Percentiles rank a stretch among this genome's conserved stretches.
Conservation (phyloP, 2,329 filamentous ascomycete species). For the Coleophoma cylindrospora region DNA sequence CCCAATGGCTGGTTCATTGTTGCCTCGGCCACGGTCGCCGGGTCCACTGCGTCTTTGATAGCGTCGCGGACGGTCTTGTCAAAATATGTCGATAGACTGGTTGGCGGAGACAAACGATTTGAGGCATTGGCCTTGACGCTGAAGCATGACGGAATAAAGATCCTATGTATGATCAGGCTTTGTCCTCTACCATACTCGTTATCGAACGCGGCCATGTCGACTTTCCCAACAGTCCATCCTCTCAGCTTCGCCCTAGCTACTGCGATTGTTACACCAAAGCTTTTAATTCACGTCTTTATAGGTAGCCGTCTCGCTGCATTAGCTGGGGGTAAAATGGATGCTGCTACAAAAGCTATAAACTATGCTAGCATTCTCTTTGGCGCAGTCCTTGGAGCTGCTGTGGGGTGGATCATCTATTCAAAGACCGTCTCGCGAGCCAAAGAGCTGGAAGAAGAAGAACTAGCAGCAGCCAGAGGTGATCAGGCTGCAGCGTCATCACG, state of each 20-base stretch:
- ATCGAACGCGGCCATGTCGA: slow-evolving; percentile 90
- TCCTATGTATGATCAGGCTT: slow-evolving; percentile 86
- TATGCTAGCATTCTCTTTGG: slow-evolving; percentile 76
- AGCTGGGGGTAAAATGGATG: slow-evolving; percentile 80
- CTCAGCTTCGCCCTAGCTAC: slow-evolving; percentile 76
- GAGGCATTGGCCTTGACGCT: slow-evolving; percentile 83
- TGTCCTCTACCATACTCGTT: slow-evolving; percentile 91
- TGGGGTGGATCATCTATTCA: slow-evolving; percentile 82
- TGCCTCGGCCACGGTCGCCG: slow-evolving; percentile 70
- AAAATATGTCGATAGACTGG: slow-evolving; percentile 71
- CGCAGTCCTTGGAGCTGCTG: slow-evolving; percentile 63
- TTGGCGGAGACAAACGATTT: slow-evolving; percentile 81
- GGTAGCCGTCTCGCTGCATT: slow-evolving; percentile 77
- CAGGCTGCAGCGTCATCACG: slow-evolving; percentile 1
- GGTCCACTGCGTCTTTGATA: slow-evolving; percentile 75
- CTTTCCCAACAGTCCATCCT: slow-evolving; percentile 82
- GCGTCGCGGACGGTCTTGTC: slow-evolving; percentile 75
- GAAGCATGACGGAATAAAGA: slow-evolving; percentile 82
- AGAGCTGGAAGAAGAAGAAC: slow-evolving; percentile 39
- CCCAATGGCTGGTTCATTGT: slow-evolving; percentile 68
- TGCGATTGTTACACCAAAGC: slow-evolving; percentile 74
- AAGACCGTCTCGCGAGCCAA: slow-evolving; percentile 59
- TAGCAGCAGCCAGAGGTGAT: slow-evolving; percentile 16
- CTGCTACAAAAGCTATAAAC: slow-evolving; percentile 73
- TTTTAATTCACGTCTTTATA: slow-evolving; percentile 90